Evolutionary conservation across 768 basidiomycete genomes (phyloP), one percentile per base, ranked within the genome.

Genomic region (Amanita pallidorosea): DNA sequence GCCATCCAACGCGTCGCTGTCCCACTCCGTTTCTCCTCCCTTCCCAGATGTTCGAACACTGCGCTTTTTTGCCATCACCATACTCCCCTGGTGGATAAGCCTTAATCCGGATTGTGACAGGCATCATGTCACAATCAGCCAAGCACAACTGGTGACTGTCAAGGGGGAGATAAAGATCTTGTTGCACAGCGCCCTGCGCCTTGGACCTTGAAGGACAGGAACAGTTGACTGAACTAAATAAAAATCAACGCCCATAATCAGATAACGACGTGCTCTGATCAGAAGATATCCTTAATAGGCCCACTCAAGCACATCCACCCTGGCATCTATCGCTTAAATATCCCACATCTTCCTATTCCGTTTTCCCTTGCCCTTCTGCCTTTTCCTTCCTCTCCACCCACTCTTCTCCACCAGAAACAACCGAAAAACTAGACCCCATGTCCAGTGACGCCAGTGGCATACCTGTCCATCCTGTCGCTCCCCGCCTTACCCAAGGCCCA

Each of bases 391-490:
- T 3, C 25, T 27, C 29, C 12, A 44, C 15, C 9, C 13, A 2
- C 25, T 23, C 12, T 11, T 15, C 22, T 44, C 5, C 23, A 25
- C 23, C 23, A 5, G 23, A 23, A 23, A 2, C 31, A 29, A 9
- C 31, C 11, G 12, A 31, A 31, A 29, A 13, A 2, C 27, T 45
- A 9, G 15, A 25, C 27, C 2, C 23, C 13, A 49, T 49, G 37
- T 40, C 47, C 17, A 6, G 12, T 13, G 40, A 49, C 29, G 15
- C 36, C 9, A 27, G 4, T 5, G 22, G 11, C 7, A 33, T 71
- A 44, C 67, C 65, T 6, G 74, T 75, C 34, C 83, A 88, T 67
- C 88, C 91, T 40, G 70, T 92, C 46, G 88, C 89, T 4, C 78
- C 85, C 41, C 84, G 90, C 51, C 62, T 94, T 54, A 58, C 77